Evolutionary conservation across 306 rosid genomes (phyloP).

Genomic region (Vicia villosa): DNA sequence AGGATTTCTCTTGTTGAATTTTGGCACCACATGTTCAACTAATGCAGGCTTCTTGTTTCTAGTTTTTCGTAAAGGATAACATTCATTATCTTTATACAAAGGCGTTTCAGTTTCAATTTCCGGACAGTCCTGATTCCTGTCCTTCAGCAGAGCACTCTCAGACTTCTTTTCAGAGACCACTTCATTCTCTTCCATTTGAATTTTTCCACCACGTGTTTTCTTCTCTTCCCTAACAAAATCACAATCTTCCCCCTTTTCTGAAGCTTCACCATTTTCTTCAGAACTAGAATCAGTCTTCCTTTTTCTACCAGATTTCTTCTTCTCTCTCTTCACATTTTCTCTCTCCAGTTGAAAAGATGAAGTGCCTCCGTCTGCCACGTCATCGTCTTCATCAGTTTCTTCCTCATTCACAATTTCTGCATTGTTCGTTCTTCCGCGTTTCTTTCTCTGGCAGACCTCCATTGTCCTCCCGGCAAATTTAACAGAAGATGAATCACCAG

Average conservation of each 20-base stretch:
- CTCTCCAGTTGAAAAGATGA: not conserved
- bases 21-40: not conserved
- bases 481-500: not conserved
- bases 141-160: not conserved
- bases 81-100: not conserved
- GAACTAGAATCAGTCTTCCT: too few species aligned
- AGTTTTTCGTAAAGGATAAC: not conserved
- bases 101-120: not conserved
- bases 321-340: not conserved
- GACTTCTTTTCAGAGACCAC: too few species aligned
- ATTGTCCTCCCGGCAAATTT: not conserved
- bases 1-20: too few species aligned
- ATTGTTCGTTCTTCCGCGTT: not conserved
- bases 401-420: not conserved
- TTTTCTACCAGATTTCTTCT: too few species aligned
- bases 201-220: not conserved
- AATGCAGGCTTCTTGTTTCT: not conserved
- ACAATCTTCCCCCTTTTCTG: too few species aligned
- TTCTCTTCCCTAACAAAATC: too few species aligned
- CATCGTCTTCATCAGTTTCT: not conserved
- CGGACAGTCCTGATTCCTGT: not conserved
- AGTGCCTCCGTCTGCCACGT: not conserved
- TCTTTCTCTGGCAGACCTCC: slow-evolving; percentile 20
- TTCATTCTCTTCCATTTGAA: not conserved
- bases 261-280: not conserved